Base-by-base conservation (phyloP, 345 rosid genomes). In the Turnera subulata region DNA sequence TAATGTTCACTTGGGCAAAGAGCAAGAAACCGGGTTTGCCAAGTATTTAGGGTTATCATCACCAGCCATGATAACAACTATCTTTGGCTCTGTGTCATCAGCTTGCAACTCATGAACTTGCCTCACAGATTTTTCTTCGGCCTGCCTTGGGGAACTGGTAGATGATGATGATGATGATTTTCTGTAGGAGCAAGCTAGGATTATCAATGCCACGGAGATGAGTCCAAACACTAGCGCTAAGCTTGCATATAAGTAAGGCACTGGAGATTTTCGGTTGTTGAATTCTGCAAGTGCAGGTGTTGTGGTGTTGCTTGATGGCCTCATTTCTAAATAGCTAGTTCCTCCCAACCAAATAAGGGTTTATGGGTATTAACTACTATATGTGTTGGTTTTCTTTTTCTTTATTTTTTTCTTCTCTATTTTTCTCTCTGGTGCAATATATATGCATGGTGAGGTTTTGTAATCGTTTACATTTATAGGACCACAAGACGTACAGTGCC, bases 161-260 rank as follows among this genome's bases (percentile, higher is more conserved):
- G 26, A 9, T 32, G n/a, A n/a, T n/a, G n/a, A n/a, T n/a, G n/a
- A n/a, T n/a, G n/a, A n/a, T n/a, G 61, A 25, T 33, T 50, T 64
- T 58, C 24, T 11, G 39, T 39, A 59, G 50, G 73, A 64, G 46
- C 73, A 73, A n/a, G 70, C 67, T 1, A 73, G 70, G 25, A 73
- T 61, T 17, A 64, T 46, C 53, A 73, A 29, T 21, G 77, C 55
- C 4, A 59, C 61, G 1, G 63, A 29, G 22, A 73, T 59, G 12
- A 73, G 37, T 1, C 56, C 59, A 43, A 73, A 25, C 55, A 68
- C 26, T 20, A 65, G 46, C 0, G 70, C 64, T 16, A 73, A 49
- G 13, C 73, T 65, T 4, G 26, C 59, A 1, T 62, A 68, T 16
- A 73, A 59, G 67, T 68, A 73, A 13, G 70, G 70, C 19, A 51